phyloP scores from a whole-genome alignment of 2,329 filamentous ascomycete species.

The Rasamsonia emersonii region DNA sequence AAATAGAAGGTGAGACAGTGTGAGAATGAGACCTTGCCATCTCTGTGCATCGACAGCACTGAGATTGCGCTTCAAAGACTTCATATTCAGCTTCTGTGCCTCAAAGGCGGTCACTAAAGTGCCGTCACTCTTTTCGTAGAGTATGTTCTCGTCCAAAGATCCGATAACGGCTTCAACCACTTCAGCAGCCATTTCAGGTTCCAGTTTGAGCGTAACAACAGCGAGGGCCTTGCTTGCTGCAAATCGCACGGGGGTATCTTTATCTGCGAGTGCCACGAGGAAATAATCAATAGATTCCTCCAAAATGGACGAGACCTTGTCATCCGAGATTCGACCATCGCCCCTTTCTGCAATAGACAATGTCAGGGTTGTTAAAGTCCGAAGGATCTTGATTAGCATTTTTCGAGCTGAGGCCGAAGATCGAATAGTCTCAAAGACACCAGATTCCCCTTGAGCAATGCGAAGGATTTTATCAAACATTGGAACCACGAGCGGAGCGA shows the following conservation, averaged over 20 bases:
- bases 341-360: conserved; percentile 43
- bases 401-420: conserved; percentile 75
- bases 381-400: conserved; percentile 73
- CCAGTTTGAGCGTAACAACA: conserved; percentile 71
- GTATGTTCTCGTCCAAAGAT: conserved; percentile 53
- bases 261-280: conserved; percentile 69
- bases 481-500: conserved; percentile 55
- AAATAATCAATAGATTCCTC: conserved; percentile 78
- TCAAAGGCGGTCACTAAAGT: conserved; percentile 29
- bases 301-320: conserved; percentile 46
- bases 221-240: conserved; percentile 90
- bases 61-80: conserved; percentile 47
- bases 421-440: conserved; percentile 47
- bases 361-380: conserved; percentile 61
- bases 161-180: conserved; percentile 81
- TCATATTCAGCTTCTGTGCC: conserved; percentile 22
- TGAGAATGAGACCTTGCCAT: conserved; percentile 90
- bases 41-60: conserved; percentile 69
- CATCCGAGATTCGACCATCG: conserved; percentile 17
- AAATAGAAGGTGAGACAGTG: conserved; percentile 78
- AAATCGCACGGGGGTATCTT: conserved; percentile 82
- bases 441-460: conserved; percentile 46
- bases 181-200: conserved; percentile 71
- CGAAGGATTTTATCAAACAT: conserved; percentile 59
- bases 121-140: conserved; percentile 43